Conservation (phyloP, 2,329 filamentous ascomycete species). For the Fusarium sp. region DNA sequence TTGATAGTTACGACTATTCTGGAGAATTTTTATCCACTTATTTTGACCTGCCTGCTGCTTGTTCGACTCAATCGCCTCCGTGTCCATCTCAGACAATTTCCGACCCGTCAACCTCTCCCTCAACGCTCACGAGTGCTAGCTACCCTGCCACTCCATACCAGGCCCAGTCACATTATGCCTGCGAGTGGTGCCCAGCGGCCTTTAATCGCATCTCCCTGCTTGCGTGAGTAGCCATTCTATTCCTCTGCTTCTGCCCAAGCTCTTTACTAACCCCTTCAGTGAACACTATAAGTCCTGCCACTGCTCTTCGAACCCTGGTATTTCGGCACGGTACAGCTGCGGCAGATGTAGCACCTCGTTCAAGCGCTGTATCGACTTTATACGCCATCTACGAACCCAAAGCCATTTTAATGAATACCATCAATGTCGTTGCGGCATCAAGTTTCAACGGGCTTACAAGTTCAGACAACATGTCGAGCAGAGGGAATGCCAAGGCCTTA, state of each 20-base stretch:
- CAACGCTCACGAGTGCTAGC: background rate
- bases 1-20: background rate
- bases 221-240: background rate
- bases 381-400: background rate
- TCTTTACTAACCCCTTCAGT: background rate
- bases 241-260: background rate
- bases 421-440: background rate
- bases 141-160: background rate
- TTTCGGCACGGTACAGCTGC: background rate
- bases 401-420: background rate
- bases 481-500: background rate
- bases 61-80: background rate
- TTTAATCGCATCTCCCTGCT: background rate
- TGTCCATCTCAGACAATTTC: background rate
- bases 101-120: background rate
- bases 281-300: background rate
- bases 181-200: background rate
- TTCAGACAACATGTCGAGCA: background rate
- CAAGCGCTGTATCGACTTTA: background rate
- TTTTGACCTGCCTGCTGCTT: background rate
- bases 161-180: background rate
- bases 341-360: background rate
- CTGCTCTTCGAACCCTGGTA: background rate
- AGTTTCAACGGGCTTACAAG: background rate
- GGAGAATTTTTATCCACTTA: background rate